Evolutionary conservation across 176 grass and related monocot genomes (phyloP).

Genomic region (Urochloa ruziziensis): DNA sequence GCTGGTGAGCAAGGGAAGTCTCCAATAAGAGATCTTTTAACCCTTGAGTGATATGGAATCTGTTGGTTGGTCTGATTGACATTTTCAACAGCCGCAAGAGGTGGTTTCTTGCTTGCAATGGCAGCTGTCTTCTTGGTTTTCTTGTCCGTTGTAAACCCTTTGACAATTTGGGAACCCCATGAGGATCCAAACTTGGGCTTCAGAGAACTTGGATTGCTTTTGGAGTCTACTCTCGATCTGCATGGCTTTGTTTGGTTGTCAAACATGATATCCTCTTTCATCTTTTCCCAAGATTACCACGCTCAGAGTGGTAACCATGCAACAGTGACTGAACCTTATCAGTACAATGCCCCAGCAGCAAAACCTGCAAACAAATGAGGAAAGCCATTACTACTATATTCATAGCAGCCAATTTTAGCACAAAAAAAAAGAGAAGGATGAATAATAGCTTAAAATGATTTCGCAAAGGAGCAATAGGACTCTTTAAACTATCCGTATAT

Average conservation of each 20-base stretch:
- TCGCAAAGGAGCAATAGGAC: not conserved
- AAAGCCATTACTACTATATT: not conserved
- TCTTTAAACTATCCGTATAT: not conserved
- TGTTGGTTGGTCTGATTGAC: conserved; percentile 46
- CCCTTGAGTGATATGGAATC: conserved; percentile 73
- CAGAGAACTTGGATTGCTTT: conserved; percentile 48
- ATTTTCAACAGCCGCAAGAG: conserved; percentile 51
- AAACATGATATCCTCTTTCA: conserved; percentile 97
- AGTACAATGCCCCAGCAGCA: not conserved
- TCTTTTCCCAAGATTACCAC: conserved; percentile 29
- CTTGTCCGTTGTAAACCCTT: conserved; percentile 87
- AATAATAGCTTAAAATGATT: not conserved
- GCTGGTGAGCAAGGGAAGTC: conserved; percentile 83
- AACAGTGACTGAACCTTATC: not conserved
- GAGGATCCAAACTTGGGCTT: conserved; percentile 89
- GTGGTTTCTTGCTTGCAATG: conserved; percentile 70
- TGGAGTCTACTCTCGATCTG: conserved; percentile 66
- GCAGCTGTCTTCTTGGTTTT: conserved; percentile 73
- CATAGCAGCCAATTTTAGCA: not conserved
- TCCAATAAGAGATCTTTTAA: conserved; percentile 86
- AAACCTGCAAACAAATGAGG: conserved; percentile 38
- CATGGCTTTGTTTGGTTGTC: conserved; percentile 87
- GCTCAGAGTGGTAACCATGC: conserved; percentile 17
- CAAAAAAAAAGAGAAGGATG: not conserved
- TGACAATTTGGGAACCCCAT: conserved; percentile 98